Conservation (phyloP, 371 early-diverging fungal genomes). For the Mucor lusitanicus region DNA sequence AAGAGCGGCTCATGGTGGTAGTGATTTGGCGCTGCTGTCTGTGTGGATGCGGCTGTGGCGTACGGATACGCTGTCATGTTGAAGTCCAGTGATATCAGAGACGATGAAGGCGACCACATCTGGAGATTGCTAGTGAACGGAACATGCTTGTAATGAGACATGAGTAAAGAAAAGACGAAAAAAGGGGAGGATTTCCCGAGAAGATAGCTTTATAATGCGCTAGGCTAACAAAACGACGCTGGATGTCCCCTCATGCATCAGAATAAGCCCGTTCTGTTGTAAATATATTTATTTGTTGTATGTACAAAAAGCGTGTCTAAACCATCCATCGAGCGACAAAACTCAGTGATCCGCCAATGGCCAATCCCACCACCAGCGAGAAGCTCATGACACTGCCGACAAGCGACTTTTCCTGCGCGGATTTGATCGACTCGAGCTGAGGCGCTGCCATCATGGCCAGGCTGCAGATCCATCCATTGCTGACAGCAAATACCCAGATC, state of each 20-base stretch:
- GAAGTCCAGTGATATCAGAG: not conserved
- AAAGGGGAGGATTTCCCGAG: slow-evolving; percentile 2
- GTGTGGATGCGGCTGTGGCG: not conserved
- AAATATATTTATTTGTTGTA: slow-evolving; percentile 12
- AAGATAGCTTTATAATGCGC: not conserved
- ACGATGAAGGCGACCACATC: slow-evolving; percentile 20
- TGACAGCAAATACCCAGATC: slow-evolving; percentile 63
- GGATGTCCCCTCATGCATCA: not conserved
- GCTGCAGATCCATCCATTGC: slow-evolving; percentile 74
- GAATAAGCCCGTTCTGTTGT: slow-evolving; percentile 7
- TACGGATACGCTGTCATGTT: not conserved
- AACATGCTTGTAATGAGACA: slow-evolving; percentile 1
- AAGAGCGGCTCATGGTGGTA: slow-evolving; percentile 17
- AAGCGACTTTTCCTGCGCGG: slow-evolving; percentile 44
- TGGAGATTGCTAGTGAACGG: slow-evolving; percentile 8
- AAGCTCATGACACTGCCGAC: slow-evolving; percentile 75
- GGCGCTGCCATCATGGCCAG: slow-evolving; percentile 81
- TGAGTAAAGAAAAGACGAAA: not conserved
- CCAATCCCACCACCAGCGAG: slow-evolving; percentile 69
- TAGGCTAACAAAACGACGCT: not conserved
- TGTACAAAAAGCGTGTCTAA: slow-evolving; percentile 16
- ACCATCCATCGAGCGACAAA: slow-evolving; percentile 57
- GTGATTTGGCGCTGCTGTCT: not conserved
- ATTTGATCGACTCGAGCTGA: slow-evolving; percentile 42
- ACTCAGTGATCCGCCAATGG: slow-evolving; percentile 64